Evolutionary conservation across 805 yeast species (phyloP).

Genomic region (Pichia manshurica): DNA sequence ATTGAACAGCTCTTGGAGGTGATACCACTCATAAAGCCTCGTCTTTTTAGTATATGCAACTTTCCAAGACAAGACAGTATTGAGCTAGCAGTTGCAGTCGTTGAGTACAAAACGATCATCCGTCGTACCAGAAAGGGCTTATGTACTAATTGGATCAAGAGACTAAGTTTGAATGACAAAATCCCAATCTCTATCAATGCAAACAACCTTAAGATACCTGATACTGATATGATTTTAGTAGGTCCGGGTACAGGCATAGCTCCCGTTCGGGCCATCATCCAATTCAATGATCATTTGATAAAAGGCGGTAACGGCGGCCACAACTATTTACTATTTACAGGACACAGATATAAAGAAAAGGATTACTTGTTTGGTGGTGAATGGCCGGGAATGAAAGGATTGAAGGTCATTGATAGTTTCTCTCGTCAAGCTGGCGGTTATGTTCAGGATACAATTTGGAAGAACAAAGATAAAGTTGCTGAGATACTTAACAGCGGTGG

Average conservation of each 20-base stretch:
- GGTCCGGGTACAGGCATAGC: conserved; percentile 98
- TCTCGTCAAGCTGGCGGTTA: conserved; percentile 58
- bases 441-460: conserved; percentile 70
- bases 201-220: conserved; percentile 36
- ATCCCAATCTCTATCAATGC: conserved; percentile 48
- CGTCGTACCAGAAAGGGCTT: conserved; percentile 72
- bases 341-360: conserved; percentile 58
- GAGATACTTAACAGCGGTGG: conserved; percentile 55
- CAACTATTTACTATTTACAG: conserved; percentile 57
- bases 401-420: conserved; percentile 36
- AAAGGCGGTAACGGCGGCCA: conserved; percentile 15
- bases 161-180: conserved; percentile 41
- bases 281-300: conserved; percentile 21
- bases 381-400: conserved; percentile 38
- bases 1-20: conserved; percentile 68
- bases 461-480: conserved; percentile 42
- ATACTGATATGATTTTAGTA: conserved; percentile 48
- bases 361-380: conserved; percentile 62
- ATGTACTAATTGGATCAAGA: conserved; percentile 71
- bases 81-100: conserved; percentile 77
- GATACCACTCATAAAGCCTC: conserved; percentile 72
- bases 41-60: conserved; percentile 83
- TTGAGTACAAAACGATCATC: conserved; percentile 78
- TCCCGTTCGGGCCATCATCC: conserved; percentile 74
- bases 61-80: conserved; percentile 28